Conservation (phyloP, 1,139 yeast species). For the Meyerozyma smithsonii region DNA sequence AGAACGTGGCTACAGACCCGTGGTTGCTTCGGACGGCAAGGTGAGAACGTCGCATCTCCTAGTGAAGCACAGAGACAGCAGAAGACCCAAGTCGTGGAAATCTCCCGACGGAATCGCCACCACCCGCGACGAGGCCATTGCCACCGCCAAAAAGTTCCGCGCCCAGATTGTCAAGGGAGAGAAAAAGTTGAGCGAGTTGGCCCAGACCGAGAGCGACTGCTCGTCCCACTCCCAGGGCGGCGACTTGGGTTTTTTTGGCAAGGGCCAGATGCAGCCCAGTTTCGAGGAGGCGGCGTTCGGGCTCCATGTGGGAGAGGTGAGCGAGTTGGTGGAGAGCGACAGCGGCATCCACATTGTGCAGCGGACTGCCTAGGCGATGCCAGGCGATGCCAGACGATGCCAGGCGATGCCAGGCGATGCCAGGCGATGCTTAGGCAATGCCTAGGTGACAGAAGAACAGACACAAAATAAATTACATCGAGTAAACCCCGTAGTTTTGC, state of each 20-base stretch:
- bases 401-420: too few relatives aligned
- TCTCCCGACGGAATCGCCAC: slow-evolving; percentile 65
- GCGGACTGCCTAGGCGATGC: slow-evolving; percentile 56
- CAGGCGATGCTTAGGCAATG: too few relatives aligned
- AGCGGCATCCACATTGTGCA: slow-evolving; percentile 88
- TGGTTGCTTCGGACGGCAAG: slow-evolving; percentile 44
- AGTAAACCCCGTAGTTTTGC: too few relatives aligned
- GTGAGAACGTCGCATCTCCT: slow-evolving; percentile 59
- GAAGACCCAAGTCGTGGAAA: slow-evolving; percentile 93
- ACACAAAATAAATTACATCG: too few relatives aligned
- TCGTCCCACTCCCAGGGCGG: slow-evolving; percentile 85
- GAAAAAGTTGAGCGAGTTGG: slow-evolving; percentile 63
- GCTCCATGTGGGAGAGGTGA: slow-evolving; percentile 76
- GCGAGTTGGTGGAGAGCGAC: slow-evolving; percentile 81
- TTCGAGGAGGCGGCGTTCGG: slow-evolving; percentile 86
- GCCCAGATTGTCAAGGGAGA: slow-evolving; percentile 67
- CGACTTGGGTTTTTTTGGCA: slow-evolving; percentile 83
- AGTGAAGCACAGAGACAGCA: slow-evolving; percentile 74
- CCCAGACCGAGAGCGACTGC: slow-evolving; percentile 83
- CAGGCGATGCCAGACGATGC: background rate
- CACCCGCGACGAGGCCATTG: slow-evolving; percentile 78
- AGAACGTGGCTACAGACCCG: slow-evolving; percentile 59
- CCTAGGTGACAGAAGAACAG: too few relatives aligned
- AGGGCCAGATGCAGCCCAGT: slow-evolving; percentile 91
- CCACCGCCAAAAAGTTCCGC: slow-evolving; percentile 55